Percentiles rank a stretch among this genome's conserved stretches.
Evolutionary conservation across 257 asterid species (phyloP).

Genomic region (Vinca minor): DNA sequence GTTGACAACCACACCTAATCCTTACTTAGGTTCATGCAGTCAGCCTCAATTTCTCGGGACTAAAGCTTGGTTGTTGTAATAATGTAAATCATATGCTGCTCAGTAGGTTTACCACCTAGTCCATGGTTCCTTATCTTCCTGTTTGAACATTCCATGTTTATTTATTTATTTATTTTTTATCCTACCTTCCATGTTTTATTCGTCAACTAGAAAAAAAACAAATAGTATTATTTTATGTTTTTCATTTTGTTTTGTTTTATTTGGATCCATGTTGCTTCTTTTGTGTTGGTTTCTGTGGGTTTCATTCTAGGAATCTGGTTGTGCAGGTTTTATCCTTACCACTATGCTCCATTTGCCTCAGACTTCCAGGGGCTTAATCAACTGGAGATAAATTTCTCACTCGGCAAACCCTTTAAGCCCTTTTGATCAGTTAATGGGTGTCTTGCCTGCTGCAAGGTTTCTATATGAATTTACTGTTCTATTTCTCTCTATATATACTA

Average conservation of each 20-base stretch:
- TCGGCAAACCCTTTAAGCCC: conserved; percentile 61
- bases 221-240: background rate
- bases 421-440: conserved; percentile 63
- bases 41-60: no score
- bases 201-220: background rate
- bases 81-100: no score
- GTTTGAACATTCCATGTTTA: no score
- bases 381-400: conserved; percentile 18
- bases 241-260: background rate
- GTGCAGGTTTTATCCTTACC: conserved; percentile 55
- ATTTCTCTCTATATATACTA: background rate
- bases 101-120: background rate
- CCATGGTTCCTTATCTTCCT: no score
- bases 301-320: background rate
- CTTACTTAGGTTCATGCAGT: no score
- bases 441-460: conserved; percentile 74
- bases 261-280: no score
- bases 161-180: background rate
- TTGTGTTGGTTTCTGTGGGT: background rate
- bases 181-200: background rate
- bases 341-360: conserved; percentile 70
- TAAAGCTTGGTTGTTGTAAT: no score
- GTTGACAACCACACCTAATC: no score
- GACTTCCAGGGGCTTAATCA: conserved; percentile 41
- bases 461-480: background rate